These are phyloP conservation scores for Ceratopteris richardii DNA, from an alignment of 75 land plant species.

Conservation along the genomic window DNA sequence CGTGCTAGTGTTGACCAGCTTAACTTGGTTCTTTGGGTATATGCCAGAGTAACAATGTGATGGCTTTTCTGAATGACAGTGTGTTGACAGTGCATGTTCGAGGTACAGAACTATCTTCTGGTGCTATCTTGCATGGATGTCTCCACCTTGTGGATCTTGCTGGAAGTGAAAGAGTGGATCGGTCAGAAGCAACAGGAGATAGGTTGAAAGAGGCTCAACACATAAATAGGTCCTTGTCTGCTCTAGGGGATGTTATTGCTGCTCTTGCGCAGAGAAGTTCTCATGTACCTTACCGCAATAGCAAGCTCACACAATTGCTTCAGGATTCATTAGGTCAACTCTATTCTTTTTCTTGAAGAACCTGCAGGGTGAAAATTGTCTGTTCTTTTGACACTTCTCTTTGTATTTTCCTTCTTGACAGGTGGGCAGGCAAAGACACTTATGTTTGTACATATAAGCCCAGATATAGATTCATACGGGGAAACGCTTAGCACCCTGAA, in stretches of 20 bases:
- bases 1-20: background rate
- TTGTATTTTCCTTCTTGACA: constrained; percentile 13
- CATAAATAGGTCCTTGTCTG: constrained; percentile 96
- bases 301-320: constrained; percentile 95
- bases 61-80: constrained; percentile 25
- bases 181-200: constrained; percentile 94
- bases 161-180: constrained; percentile 96
- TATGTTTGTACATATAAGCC: constrained; percentile 99
- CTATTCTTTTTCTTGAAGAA: background rate
- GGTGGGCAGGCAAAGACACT: constrained; percentile 99
- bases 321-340: constrained; percentile 74
- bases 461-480: constrained; percentile 81
- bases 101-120: constrained; percentile 65
- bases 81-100: constrained; percentile 93
- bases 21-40: background rate
- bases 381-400: background rate
- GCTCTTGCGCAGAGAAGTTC: constrained; percentile 72
- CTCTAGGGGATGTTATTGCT: constrained; percentile 94
- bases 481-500: constrained; percentile 91
- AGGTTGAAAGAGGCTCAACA: constrained; percentile 94
- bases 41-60: background rate
- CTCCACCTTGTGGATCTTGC: constrained; percentile 95
- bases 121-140: constrained; percentile 61
- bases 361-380: background rate
- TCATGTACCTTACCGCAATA: constrained; percentile 94